Conservation (phyloP, 106 monocot species). For the Iris macrosiphon region DNA sequence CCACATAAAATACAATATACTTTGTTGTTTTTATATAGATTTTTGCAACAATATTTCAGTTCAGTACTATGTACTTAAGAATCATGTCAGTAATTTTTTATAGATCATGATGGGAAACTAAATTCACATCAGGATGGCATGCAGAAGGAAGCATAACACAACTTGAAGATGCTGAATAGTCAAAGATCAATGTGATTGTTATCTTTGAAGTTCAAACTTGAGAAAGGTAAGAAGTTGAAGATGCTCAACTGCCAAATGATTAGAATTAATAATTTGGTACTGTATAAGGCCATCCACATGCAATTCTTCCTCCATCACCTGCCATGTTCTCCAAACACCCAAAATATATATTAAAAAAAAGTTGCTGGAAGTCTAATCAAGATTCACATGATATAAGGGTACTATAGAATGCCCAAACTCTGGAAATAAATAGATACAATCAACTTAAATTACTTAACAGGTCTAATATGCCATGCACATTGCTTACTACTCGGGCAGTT, state of each 20-base stretch:
- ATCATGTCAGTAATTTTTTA: no score
- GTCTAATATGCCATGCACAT: not conserved
- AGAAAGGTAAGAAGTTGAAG: not conserved
- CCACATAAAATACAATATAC: no score
- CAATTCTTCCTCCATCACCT: conserved; percentile 17
- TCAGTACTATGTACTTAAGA: no score
- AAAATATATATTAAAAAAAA: not conserved
- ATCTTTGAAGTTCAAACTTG: no score
- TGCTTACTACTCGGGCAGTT: not conserved
- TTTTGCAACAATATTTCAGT: no score
- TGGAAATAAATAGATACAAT: not conserved
- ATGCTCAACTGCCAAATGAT: conserved; percentile 19
- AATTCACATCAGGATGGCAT: not conserved
- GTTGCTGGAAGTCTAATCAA: no score
- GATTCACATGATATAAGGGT: no score
- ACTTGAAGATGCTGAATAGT: no score
- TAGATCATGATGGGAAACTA: no score
- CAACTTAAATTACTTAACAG: not conserved
- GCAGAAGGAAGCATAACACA: not conserved
- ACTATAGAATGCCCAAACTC: not conserved
- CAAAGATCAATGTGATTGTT: no score
- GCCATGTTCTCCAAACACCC: conserved; percentile 25
- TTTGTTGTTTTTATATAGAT: no score
- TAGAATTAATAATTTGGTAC: not conserved
- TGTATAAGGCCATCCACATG: conserved; percentile 10